Percentiles rank a stretch among this genome's conserved stretches.
These are phyloP conservation scores for Artemisia tridentata DNA, from an alignment of 129 eudicot genomes.

Conservation along the genomic window DNA sequence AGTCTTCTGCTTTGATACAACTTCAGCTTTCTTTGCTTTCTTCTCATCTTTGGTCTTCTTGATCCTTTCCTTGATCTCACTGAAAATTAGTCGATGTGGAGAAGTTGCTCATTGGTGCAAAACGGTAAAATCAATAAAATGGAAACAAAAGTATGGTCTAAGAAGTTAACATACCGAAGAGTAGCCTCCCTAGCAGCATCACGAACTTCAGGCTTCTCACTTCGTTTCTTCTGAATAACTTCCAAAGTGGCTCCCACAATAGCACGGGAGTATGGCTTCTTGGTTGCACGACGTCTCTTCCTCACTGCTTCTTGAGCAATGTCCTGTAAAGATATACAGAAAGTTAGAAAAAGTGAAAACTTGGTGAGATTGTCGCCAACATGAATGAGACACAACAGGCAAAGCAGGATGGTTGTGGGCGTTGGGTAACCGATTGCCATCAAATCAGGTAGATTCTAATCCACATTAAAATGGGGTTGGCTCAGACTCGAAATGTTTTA, in stretches of 20 bases:
- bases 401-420: no score
- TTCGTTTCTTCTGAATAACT: slow-evolving; percentile 60
- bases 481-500: neutral
- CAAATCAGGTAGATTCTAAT: neutral
- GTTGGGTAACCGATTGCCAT: no score
- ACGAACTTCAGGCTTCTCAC: slow-evolving; percentile 69
- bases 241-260: slow-evolving; percentile 71
- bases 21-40: slow-evolving; percentile 64
- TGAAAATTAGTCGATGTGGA: neutral
- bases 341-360: neutral
- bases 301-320: slow-evolving; percentile 57
- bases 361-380: neutral
- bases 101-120: neutral
- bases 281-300: slow-evolving; percentile 64
- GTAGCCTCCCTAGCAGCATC: slow-evolving; percentile 79
- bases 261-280: slow-evolving; percentile 62
- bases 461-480: neutral
- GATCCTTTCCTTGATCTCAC: slow-evolving; percentile 63
- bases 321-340: slow-evolving; percentile 29
- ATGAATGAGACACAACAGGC: neutral
- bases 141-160: neutral
- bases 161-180: slow-evolving; percentile 33
- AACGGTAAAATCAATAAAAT: neutral
- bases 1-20: slow-evolving; percentile 46
- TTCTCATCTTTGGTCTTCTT: slow-evolving; percentile 68